Conservation (phyloP, 306 rosid species). For the Glycine tomentella region DNA sequence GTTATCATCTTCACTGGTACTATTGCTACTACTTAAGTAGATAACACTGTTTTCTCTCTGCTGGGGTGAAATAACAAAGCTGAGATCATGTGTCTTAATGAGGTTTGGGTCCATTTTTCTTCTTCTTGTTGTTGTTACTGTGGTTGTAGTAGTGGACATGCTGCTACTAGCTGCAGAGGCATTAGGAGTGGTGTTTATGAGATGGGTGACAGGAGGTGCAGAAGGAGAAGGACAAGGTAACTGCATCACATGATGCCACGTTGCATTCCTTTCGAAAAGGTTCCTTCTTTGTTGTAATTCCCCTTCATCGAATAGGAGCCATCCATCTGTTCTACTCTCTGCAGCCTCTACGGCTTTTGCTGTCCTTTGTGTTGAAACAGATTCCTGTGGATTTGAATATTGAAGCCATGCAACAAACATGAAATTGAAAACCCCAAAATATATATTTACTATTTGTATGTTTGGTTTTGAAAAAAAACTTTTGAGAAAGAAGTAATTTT, state of each 20-base stretch:
- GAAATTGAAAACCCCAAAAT: slow-evolving; percentile 24
- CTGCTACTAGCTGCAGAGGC: background rate
- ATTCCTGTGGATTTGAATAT: slow-evolving; percentile 63
- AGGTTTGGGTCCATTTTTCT: slow-evolving; percentile 58
- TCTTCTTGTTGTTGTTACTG: slow-evolving; percentile 17
- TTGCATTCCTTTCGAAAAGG: slow-evolving; percentile 80
- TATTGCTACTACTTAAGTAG: slow-evolving; percentile 37
- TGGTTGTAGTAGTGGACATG: slow-evolving; percentile 29
- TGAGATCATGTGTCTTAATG: slow-evolving; percentile 59
- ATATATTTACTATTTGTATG: background rate
- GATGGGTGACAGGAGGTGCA: slow-evolving; percentile 40
- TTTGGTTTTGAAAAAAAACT: no score
- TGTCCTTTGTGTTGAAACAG: slow-evolving; percentile 59
- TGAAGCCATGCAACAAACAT: background rate
- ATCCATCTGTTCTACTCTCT: slow-evolving; percentile 69
- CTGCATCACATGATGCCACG: slow-evolving; percentile 87
- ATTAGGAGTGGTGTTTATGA: slow-evolving; percentile 52
- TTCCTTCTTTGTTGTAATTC: slow-evolving; percentile 69
- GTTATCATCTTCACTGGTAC: slow-evolving; percentile 24
- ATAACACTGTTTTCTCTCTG: slow-evolving; percentile 42
- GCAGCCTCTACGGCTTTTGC: slow-evolving; percentile 30
- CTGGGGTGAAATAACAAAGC: slow-evolving; percentile 57
- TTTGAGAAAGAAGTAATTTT: no score
- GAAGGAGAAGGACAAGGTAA: slow-evolving; percentile 50
- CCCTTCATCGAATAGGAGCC: slow-evolving; percentile 73